A percentile compares a stretch with the other conserved stretches of the same genome.
Conservation (phyloP, 139 green algal genomes). For the Chloropicon primus region DNA sequence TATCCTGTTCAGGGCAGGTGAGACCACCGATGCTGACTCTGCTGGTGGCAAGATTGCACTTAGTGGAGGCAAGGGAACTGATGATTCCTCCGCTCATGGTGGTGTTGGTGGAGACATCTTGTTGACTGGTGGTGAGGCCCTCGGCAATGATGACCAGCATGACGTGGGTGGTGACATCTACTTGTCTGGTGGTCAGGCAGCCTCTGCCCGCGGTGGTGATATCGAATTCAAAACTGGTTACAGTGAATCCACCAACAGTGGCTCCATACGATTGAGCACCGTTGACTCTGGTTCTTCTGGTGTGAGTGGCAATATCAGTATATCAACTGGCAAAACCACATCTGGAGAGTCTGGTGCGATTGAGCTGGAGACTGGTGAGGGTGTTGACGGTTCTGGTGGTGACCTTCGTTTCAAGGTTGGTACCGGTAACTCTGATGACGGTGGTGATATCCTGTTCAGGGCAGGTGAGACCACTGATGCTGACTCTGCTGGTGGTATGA, state of each 20-base stretch:
- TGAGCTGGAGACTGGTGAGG: too few relatives aligned
- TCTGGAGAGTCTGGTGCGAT: too few relatives aligned
- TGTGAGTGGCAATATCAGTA: constrained; percentile 6
- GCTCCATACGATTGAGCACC: too few relatives aligned
- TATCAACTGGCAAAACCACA: constrained; percentile 11
- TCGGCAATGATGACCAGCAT: background rate
- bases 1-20: background rate
- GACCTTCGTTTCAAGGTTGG: background rate
- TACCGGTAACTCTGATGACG: constrained; percentile 3
- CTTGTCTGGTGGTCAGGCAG: background rate
- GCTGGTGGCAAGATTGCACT: constrained; percentile 1
- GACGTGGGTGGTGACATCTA: constrained; percentile 10
- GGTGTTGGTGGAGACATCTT: constrained; percentile 10
- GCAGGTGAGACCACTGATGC: too few relatives aligned
- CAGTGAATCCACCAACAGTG: too few relatives aligned
- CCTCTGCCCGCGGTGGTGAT: background rate
- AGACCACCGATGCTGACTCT: background rate
- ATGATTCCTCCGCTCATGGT: background rate
- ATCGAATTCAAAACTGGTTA: too few relatives aligned
- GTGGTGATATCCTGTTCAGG: constrained; percentile 4
- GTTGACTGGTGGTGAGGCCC: background rate
- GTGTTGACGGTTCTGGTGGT: too few relatives aligned
- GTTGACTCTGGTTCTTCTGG: too few relatives aligned
- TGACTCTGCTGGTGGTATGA: too few relatives aligned
- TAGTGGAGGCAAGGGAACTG: background rate